A percentile compares a stretch with the other conserved stretches of the same genome.
phyloP scores from a whole-genome alignment of 768 basidiomycete species.

The Termitomyces titanicus region DNA sequence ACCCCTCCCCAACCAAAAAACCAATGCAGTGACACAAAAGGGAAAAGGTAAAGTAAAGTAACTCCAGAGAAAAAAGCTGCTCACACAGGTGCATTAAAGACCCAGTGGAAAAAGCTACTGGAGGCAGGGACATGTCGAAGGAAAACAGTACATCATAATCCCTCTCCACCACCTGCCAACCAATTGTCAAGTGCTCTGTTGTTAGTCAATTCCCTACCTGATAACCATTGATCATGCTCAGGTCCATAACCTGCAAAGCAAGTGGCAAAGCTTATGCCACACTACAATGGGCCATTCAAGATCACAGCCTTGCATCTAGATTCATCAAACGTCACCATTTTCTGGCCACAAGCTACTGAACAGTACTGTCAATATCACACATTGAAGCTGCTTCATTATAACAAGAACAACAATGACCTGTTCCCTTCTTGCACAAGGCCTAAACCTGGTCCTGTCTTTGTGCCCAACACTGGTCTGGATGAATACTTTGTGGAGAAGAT shows the following conservation, averaged over 20 bases:
- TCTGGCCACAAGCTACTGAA: background rate
- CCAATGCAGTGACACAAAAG: too few species aligned
- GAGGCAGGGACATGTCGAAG: too few species aligned
- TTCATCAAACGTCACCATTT: background rate
- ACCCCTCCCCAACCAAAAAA: too few species aligned
- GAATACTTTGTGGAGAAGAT: background rate
- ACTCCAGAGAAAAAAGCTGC: background rate
- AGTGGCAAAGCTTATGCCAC: constrained; percentile 14
- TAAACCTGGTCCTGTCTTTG: background rate
- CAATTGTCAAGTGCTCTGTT: constrained; percentile 15
- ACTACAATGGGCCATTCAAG: background rate
- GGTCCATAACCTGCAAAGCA: constrained; percentile 19
- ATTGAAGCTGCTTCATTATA: background rate
- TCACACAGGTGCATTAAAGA: constrained; percentile 4
- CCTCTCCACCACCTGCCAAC: constrained; percentile 2
- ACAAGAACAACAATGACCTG: background rate
- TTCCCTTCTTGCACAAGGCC: background rate
- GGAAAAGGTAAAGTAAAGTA: too few species aligned
- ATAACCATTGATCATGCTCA: constrained; percentile 24
- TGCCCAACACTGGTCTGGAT: constrained; percentile 4
- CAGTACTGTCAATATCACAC: background rate
- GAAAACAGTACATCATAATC: background rate
- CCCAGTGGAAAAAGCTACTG: constrained; percentile 7
- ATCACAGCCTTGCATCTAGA: background rate
- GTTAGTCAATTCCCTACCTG: constrained; percentile 18